Conservation (phyloP, 257 asterid species). For the Craterostigma plantagineum region DNA sequence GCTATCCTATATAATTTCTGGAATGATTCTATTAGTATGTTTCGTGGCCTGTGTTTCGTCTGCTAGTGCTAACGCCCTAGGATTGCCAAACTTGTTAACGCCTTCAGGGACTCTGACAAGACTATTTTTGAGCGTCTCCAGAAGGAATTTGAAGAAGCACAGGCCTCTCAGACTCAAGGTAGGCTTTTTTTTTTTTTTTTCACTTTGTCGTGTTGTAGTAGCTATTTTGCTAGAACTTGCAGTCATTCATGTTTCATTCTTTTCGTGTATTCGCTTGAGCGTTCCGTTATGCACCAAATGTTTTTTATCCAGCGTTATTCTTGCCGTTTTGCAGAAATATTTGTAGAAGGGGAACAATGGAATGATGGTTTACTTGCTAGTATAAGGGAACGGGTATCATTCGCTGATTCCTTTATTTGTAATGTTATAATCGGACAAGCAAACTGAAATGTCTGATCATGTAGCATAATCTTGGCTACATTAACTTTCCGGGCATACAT, state of each 20-base stretch:
- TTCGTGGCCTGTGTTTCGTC: too few relatives aligned
- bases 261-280: neutral
- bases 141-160: conserved; percentile 80
- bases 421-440: too few relatives aligned
- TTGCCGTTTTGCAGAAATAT: conserved; percentile 44
- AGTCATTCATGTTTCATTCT: too few relatives aligned
- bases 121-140: conserved; percentile 71
- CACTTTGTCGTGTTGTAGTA: neutral
- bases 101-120: conserved; percentile 86
- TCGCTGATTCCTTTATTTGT: neutral
- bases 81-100: conserved; percentile 13
- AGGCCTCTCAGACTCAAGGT: conserved; percentile 90
- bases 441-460: too few relatives aligned
- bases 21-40: too few relatives aligned
- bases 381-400: conserved; percentile 83
- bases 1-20: too few relatives aligned
- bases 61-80: too few relatives aligned
- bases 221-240: too few relatives aligned
- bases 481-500: too few relatives aligned
- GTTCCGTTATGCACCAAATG: neutral
- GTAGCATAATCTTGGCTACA: too few relatives aligned
- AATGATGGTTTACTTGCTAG: conserved; percentile 93
- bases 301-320: conserved; percentile 7
- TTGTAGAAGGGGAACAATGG: conserved; percentile 93
- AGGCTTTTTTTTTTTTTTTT: too few relatives aligned